A percentile compares a stretch with the other conserved stretches of the same genome.
Evolutionary conservation across 306 rosid genomes (phyloP).

Genomic region (Acacia crassicarpa): DNA sequence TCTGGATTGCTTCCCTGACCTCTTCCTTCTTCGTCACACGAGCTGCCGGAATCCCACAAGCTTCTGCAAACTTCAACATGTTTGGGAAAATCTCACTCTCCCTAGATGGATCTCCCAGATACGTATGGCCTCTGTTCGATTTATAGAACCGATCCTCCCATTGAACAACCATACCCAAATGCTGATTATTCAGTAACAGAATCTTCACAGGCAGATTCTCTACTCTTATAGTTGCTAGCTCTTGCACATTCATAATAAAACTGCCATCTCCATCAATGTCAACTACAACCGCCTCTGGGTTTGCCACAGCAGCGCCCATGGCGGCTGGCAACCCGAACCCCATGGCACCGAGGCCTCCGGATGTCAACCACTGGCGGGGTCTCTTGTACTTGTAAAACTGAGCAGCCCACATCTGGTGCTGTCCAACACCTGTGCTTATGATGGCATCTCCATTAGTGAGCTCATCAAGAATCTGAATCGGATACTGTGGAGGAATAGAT

Average conservation of each 20-base stretch:
- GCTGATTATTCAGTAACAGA: constrained; percentile 80
- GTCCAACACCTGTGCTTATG: constrained; percentile 88
- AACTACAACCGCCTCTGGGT: constrained; percentile 60
- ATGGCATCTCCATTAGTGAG: constrained; percentile 77
- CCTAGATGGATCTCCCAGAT: constrained; percentile 69
- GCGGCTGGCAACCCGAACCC: constrained; percentile 96
- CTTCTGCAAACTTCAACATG: constrained; percentile 85
- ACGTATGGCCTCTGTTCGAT: constrained; percentile 79
- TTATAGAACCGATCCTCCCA: constrained; percentile 96
- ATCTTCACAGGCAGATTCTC: constrained; percentile 86
- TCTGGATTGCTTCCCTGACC: constrained; percentile 67
- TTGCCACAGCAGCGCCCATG: constrained; percentile 85
- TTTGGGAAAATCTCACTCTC: constrained; percentile 74
- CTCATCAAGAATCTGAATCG: constrained; percentile 83
- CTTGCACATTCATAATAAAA: constrained; percentile 86
- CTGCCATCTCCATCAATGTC: constrained; percentile 97
- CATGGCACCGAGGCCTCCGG: constrained; percentile 91
- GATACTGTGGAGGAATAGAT: constrained; percentile 77
- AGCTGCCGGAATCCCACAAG: constrained; percentile 72
- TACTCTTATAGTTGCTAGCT: constrained; percentile 68
- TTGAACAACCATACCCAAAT: constrained; percentile 93
- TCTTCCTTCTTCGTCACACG: constrained; percentile 69
- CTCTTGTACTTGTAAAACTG: constrained; percentile 74
- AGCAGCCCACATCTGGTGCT: constrained; percentile 95
- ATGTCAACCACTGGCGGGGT: constrained; percentile 89